phyloP scores from a whole-genome alignment of 495 filamentous ascomycete species.

The Trichocladium uniseriatum region DNA sequence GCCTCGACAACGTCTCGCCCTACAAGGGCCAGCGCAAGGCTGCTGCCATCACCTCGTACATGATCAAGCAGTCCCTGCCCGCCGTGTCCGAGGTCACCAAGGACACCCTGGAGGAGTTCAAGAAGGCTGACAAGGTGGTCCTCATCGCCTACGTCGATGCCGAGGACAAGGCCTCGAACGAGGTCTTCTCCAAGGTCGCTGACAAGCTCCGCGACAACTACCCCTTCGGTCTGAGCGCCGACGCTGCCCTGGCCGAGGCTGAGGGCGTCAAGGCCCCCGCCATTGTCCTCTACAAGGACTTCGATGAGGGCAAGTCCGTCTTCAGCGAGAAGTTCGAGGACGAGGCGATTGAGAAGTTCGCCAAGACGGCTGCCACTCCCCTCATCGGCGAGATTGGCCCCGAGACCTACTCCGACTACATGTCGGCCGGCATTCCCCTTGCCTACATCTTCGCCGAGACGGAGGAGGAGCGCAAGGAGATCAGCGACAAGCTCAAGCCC shows the following conservation, averaged over 20 bases:
- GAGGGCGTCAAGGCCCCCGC: constrained; percentile 82
- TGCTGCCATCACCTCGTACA: constrained; percentile 90
- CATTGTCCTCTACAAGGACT: constrained; percentile 93
- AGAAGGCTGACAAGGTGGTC: constrained; percentile 95
- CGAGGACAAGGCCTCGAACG: constrained; percentile 76
- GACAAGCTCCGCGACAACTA: constrained; percentile 81
- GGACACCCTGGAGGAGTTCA: constrained; percentile 86
- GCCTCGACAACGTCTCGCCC: constrained; percentile 67
- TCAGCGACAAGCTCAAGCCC: constrained; percentile 55
- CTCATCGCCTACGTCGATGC: constrained; percentile 78
- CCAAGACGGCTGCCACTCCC: constrained; percentile 76
- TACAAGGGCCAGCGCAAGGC: constrained; percentile 88
- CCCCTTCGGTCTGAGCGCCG: constrained; percentile 80
- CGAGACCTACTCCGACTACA: constrained; percentile 95
- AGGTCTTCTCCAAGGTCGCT: constrained; percentile 69
- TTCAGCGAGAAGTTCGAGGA: constrained; percentile 72
- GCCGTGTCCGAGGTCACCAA: constrained; percentile 74
- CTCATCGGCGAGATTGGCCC: constrained; percentile 95
- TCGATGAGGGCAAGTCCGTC: constrained; percentile 88
- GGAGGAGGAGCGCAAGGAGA: constrained; percentile 72
- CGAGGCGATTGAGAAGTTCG: constrained; percentile 69
- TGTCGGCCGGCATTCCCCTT: constrained; percentile 86
- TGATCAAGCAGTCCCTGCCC: constrained; percentile 96
- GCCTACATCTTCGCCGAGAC: constrained; percentile 98
- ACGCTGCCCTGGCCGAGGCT: constrained; percentile 74